A percentile compares a stretch with the other conserved stretches of the same genome.
phyloP scores from a whole-genome alignment of 331 rosid genomes.

The Erythrophleum ivorense region DNA sequence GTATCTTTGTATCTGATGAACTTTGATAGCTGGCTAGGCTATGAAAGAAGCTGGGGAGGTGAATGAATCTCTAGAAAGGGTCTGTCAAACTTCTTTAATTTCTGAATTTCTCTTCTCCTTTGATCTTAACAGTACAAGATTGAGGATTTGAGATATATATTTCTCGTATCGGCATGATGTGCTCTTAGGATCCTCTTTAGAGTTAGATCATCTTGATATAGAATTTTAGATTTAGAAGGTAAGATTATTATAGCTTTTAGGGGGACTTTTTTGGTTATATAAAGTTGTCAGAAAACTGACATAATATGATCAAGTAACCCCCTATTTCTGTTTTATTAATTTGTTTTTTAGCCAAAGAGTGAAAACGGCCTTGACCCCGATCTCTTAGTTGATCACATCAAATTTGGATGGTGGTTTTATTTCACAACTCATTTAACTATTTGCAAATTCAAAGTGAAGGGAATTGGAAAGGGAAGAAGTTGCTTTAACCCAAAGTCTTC shows the following conservation, averaged over 20 bases:
- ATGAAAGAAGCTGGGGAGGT: background rate
- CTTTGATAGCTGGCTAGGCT: background rate
- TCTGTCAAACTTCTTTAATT: background rate
- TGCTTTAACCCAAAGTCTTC: constrained; percentile 1
- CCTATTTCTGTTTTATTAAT: constrained; percentile 15
- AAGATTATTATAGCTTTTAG: constrained; percentile 3
- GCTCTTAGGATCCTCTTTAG: background rate
- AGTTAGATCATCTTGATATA: background rate
- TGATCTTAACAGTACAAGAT: constrained; percentile 9
- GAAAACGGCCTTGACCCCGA: constrained; percentile 12
- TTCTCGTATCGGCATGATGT: background rate
- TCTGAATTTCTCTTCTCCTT: background rate
- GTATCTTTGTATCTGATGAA: constrained; percentile 12
- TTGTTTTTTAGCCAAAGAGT: constrained; percentile 35
- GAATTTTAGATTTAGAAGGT: constrained; percentile 25
- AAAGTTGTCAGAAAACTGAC: constrained; percentile 12
- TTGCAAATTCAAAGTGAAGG: background rate
- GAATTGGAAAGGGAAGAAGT: background rate
- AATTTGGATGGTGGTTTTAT: constrained; percentile 23
- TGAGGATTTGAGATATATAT: background rate
- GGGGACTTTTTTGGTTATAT: background rate
- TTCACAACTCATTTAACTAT: background rate
- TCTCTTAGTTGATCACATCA: constrained; percentile 15
- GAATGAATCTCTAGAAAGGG: constrained; percentile 34
- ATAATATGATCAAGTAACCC: constrained; percentile 13